A percentile compares a stretch with the other conserved stretches of the same genome.
These are phyloP conservation scores for Globisporangium lucens DNA, from an alignment of 352 stramenopile genomes.

Conservation along the genomic window DNA sequence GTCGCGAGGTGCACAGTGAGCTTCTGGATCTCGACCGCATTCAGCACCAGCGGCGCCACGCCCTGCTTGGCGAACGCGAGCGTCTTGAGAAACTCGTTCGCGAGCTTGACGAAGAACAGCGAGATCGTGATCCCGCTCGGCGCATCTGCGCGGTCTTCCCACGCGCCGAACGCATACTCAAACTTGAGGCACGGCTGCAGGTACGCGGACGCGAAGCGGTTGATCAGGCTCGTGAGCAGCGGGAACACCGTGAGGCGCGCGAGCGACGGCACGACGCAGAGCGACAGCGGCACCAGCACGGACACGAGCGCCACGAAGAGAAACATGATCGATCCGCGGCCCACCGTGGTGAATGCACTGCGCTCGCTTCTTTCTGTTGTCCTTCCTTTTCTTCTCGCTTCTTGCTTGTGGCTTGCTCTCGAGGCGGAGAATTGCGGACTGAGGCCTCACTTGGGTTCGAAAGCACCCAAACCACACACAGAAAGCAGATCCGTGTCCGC, in stretches of 20 bases:
- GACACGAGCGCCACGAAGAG: conserved; percentile 45
- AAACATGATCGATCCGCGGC: conserved; percentile 25
- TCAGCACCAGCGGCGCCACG: conserved; percentile 40
- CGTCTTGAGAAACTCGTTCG: conserved; percentile 49
- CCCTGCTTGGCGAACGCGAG: conserved; percentile 59
- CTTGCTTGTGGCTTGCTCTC: background rate
- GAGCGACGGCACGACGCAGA: conserved; percentile 57
- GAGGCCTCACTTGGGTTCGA: background rate
- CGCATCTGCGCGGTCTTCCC: conserved; percentile 27
- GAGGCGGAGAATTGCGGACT: background rate
- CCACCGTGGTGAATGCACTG: conserved; percentile 3
- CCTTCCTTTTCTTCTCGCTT: background rate
- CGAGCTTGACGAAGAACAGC: conserved; percentile 53
- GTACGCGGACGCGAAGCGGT: conserved; percentile 51
- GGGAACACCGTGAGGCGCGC: conserved; percentile 59
- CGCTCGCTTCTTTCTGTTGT: conserved; percentile 6
- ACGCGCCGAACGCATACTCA: conserved; percentile 49
- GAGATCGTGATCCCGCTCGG: conserved; percentile 46
- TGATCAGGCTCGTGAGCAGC: conserved; percentile 47
- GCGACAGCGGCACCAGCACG: conserved; percentile 56
- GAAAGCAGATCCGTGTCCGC: background rate
- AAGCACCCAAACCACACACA: background rate
- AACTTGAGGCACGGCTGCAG: conserved; percentile 48
- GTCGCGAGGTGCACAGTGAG: conserved; percentile 46
- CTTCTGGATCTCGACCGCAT: conserved; percentile 35